These are phyloP conservation scores for Barbatosphaeria neglecta DNA, from an alignment of 495 filamentous ascomycete species.

Conservation along the genomic window DNA sequence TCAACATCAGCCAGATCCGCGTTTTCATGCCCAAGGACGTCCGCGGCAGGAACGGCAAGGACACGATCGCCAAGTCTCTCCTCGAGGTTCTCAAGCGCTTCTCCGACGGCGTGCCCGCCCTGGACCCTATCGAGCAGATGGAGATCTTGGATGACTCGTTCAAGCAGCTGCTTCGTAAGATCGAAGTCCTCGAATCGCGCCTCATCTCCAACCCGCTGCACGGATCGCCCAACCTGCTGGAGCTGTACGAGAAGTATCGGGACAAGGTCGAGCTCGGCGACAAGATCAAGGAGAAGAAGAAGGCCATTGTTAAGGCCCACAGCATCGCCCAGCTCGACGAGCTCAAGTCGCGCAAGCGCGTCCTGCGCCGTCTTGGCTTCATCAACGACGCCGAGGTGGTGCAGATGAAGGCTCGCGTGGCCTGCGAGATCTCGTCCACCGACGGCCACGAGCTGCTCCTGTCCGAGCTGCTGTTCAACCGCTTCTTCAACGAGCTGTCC, in stretches of 20 bases:
- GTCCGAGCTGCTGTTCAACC: constrained; percentile 86
- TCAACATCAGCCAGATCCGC: constrained; percentile 63
- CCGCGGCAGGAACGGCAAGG: constrained; percentile 46
- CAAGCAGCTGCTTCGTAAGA: constrained; percentile 88
- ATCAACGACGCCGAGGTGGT: constrained; percentile 92
- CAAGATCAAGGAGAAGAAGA: constrained; percentile 78
- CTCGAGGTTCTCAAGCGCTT: constrained; percentile 73
- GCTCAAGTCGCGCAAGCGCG: constrained; percentile 87
- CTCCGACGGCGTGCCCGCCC: constrained; percentile 76
- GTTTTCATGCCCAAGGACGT: constrained; percentile 71
- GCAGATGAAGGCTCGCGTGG: constrained; percentile 87
- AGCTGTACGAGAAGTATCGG: constrained; percentile 74
- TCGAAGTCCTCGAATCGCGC: constrained; percentile 89
- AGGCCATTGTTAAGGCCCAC: constrained; percentile 69
- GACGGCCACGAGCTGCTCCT: constrained; percentile 79
- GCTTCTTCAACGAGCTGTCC: constrained; percentile 91
- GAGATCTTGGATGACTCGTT: constrained; percentile 80
- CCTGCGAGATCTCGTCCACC: constrained; percentile 88
- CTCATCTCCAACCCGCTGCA: constrained; percentile 82
- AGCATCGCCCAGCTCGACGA: constrained; percentile 88
- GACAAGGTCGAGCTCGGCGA: constrained; percentile 62
- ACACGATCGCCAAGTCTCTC: constrained; percentile 48
- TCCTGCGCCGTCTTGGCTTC: constrained; percentile 90
- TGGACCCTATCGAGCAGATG: constrained; percentile 96
- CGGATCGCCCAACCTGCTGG: constrained; percentile 68